Evolutionary conservation across 306 rosid genomes (phyloP), one percentile per base, ranked within the genome.

Genomic region (Vachellia collinsii): DNA sequence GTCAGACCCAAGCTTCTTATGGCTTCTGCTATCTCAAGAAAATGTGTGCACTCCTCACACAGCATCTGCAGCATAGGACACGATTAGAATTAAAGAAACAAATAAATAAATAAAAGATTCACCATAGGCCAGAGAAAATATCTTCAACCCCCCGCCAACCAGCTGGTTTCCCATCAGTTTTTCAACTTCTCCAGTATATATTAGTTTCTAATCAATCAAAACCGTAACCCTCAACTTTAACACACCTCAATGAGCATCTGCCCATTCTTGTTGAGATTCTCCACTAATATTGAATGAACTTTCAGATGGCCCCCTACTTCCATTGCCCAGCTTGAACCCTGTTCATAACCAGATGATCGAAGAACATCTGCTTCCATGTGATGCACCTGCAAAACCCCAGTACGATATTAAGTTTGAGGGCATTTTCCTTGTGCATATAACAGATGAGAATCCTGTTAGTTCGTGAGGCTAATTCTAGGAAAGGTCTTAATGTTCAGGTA

Each of bases 211-310:
- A 77, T 70, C 17, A 66, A 64, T 39, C 16, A 36, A 44, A 36
- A 67, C 72, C 84, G 83, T 80, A 56, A 64, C 41, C 66, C 81
- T 25, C 61, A 25, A 66, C 65, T 38, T 39, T 11, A 50, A 20
- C 74, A 59, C 87, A 96, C 99, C 99, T 96, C 98, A 65, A 96
- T 91, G 84, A 93, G 93, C 94, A 96, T 91, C 81, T 96, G 99
- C 50, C 98, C 98, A 53, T 84, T 88, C 87, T 92, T 93, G 93
- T 88, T 85, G 62, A 93, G 91, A 87, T 91, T 95, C 86, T 93
- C 96, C 73, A 93, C 99, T 41, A 95, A 80, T 84, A 95, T 90
- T 29, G 98, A 95, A 85, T 93, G 91, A 84, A 93, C 93, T 88
- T 95, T 95, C 66, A 95, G 84, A 83, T 88, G 94, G 82, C 98